Evolutionary conservation across 2,329 filamentous ascomycete genomes (phyloP).

Genomic region (Blastomyces gilchristii): DNA sequence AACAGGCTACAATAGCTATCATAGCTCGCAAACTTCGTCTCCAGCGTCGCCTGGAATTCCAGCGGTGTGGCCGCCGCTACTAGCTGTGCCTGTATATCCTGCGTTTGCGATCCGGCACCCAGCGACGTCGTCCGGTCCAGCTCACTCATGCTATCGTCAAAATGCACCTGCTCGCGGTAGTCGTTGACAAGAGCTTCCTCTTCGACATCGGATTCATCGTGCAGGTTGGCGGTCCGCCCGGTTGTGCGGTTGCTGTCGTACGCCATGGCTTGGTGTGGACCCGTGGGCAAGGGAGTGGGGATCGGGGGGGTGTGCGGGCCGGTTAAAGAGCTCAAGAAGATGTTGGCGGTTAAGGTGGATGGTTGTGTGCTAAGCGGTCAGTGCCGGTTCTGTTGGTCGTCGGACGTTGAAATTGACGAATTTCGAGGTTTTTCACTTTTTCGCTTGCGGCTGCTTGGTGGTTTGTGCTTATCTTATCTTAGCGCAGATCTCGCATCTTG

Average conservation of each 20-base stretch:
- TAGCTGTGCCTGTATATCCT: slow-evolving; percentile 88
- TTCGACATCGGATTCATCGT: slow-evolving; percentile 86
- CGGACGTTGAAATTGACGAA: slow-evolving; percentile 25
- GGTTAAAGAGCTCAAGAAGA: neutral
- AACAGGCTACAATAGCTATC: slow-evolving; percentile 99
- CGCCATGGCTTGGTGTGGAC: slow-evolving; percentile 29
- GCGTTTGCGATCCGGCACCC: slow-evolving; percentile 62
- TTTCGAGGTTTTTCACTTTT: slow-evolving; percentile 39
- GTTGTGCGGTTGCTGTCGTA: slow-evolving; percentile 37
- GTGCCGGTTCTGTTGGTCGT: slow-evolving; percentile 27
- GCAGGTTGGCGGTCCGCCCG: slow-evolving; percentile 35
- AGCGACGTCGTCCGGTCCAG: slow-evolving; percentile 63
- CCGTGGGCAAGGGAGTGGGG: slow-evolving; percentile 13
- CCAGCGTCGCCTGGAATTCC: slow-evolving; percentile 89
- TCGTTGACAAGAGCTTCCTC: slow-evolving; percentile 93
- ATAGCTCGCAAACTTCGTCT: slow-evolving; percentile 97
- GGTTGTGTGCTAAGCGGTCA: neutral
- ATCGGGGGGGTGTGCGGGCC: slow-evolving; percentile 14
- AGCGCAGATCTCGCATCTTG: slow-evolving; percentile 9
- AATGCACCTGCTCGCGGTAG: slow-evolving; percentile 93
- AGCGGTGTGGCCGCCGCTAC: slow-evolving; percentile 86
- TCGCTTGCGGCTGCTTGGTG: slow-evolving; percentile 15
- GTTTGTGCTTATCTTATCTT: slow-evolving; percentile 40
- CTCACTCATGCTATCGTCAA: slow-evolving; percentile 75
- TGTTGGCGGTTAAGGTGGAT: neutral